These are phyloP conservation scores for Paramecium caudatum DNA, from an alignment of 73 alveolate species.

Conservation along the genomic window DNA sequence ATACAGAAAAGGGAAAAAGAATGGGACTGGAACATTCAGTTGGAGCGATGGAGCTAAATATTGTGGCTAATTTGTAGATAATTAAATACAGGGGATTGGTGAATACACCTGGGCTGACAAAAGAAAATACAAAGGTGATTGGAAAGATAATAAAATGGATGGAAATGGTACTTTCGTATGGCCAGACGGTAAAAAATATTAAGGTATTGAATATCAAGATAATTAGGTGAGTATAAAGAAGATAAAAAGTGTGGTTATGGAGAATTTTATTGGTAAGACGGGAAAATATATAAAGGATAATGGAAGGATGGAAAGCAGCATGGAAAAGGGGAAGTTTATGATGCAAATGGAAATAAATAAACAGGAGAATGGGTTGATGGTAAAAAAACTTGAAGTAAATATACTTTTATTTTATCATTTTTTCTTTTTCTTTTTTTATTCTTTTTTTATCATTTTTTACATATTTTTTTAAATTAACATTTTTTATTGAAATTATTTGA, in stretches of 20 bases:
- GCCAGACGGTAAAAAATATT: conserved; percentile 82
- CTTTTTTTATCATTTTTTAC: not conserved
- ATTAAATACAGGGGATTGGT: conserved; percentile 84
- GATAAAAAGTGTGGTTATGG: conserved; percentile 62
- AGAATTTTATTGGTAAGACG: conserved; percentile 61
- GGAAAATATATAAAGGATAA: conserved; percentile 54
- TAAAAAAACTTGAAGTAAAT: conserved; percentile 75
- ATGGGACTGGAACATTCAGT: conserved; percentile 72
- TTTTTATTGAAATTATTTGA: not conserved
- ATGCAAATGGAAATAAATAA: conserved; percentile 77
- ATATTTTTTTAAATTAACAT: not conserved
- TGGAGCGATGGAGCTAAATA: conserved; percentile 81
- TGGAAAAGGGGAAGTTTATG: conserved; percentile 82
- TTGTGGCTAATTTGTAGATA: conserved; percentile 80
- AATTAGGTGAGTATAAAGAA: conserved; percentile 56
- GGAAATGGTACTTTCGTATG: conserved; percentile 81
- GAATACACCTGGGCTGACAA: conserved; percentile 82
- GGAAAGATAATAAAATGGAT: conserved; percentile 83
- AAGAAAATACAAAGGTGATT: conserved; percentile 82
- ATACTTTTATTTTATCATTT: not conserved
- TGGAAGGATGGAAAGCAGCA: conserved; percentile 79
- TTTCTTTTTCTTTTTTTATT: not conserved
- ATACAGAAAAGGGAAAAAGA: conserved; percentile 76
- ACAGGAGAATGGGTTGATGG: conserved; percentile 89
- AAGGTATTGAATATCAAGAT: conserved; percentile 77